Conservation (phyloP, 1,139 yeast genomes). For the Eremothecium gossypii region DNA sequence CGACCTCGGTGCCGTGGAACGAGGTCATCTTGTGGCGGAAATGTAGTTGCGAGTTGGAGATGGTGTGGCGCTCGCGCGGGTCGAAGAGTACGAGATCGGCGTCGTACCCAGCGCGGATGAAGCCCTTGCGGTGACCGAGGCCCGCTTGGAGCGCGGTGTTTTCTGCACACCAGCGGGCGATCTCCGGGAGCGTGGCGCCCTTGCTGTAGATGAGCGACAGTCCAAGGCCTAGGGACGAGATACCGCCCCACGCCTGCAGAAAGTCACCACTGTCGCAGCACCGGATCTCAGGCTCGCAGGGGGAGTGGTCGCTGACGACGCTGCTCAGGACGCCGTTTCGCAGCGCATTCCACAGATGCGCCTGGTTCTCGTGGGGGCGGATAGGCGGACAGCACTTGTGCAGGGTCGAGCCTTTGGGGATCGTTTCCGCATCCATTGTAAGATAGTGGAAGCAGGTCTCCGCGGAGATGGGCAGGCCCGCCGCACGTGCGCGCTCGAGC, state of each 20-base stretch:
- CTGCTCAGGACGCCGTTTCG: constrained; percentile 60
- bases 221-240: constrained; percentile 86
- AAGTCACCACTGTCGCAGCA: constrained; percentile 78
- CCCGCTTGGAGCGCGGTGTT: constrained; percentile 87
- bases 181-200: constrained; percentile 50
- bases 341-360: constrained; percentile 69
- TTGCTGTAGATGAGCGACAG: constrained; percentile 73
- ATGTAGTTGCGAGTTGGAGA: constrained; percentile 50
- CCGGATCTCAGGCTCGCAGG: constrained; percentile 87
- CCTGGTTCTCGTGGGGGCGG: constrained; percentile 61
- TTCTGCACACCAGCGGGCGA: constrained; percentile 67
- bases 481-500: constrained; percentile 52
- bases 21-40: constrained; percentile 87
- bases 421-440: constrained; percentile 64
- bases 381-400: constrained; percentile 96
- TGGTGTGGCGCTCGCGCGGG: constrained; percentile 44
- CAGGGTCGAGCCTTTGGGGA: constrained; percentile 67
- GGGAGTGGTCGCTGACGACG: constrained; percentile 91
- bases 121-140: constrained; percentile 61
- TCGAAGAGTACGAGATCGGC: constrained; percentile 85
- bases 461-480: constrained; percentile 44
- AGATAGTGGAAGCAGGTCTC: constrained; percentile 94
- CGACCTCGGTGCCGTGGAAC: constrained; percentile 58
- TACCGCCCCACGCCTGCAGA: constrained; percentile 96
- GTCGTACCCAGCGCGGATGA: constrained; percentile 61